These are phyloP conservation scores for Suillus placidus DNA, from an alignment of 768 basidiomycete species.

Conservation along the genomic window DNA sequence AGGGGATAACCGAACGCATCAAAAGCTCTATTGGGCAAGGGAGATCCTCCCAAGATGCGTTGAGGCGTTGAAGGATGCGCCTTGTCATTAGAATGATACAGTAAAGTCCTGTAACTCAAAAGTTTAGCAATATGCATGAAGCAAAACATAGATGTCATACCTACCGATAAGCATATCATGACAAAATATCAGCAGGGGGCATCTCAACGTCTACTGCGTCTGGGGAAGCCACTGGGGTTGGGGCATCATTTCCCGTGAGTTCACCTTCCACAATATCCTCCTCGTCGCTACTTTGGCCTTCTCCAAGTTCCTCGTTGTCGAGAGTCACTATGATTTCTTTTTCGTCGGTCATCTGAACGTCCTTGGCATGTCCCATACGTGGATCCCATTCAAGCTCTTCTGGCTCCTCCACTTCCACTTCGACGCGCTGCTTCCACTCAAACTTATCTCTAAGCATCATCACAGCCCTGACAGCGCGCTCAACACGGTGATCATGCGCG, in stretches of 20 bases:
- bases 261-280: conserved; percentile 42
- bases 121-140: not conserved
- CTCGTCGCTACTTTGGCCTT: conserved; percentile 40
- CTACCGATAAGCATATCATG: not conserved
- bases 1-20: conserved; percentile 22
- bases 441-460: conserved; percentile 77
- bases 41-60: conserved; percentile 43
- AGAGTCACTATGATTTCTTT: conserved; percentile 16
- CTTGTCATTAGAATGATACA: conserved; percentile 28
- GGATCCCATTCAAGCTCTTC: conserved; percentile 79
- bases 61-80: conserved; percentile 46
- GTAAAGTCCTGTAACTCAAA: not conserved
- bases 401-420: conserved; percentile 77
- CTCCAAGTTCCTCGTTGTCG: conserved; percentile 30
- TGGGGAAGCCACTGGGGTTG: conserved; percentile 25
- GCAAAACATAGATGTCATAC: conserved; percentile 1
- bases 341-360: conserved; percentile 13
- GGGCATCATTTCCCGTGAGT: conserved; percentile 34
- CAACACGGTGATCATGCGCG: conserved; percentile 76
- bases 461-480: conserved; percentile 79
- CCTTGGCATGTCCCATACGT: conserved; percentile 32
- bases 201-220: conserved; percentile 26
- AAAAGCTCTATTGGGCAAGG: conserved; percentile 44
- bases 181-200: conserved; percentile 14
- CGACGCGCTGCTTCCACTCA: conserved; percentile 82